Conservation (phyloP, 2,329 filamentous ascomycete genomes). For the Monosporascus sp. region DNA sequence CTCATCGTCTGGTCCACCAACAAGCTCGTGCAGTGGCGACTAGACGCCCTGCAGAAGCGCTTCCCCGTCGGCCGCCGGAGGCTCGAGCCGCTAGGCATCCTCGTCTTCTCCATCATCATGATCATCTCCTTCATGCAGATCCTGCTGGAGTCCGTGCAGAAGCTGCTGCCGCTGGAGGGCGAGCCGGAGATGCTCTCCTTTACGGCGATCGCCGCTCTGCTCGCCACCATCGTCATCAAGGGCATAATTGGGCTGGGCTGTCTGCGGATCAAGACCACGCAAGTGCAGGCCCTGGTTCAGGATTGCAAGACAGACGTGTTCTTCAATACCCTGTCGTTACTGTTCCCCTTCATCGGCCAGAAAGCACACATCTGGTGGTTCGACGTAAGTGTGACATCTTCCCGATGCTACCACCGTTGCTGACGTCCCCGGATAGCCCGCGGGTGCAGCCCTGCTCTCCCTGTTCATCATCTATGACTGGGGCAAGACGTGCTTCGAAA, state of each 20-base stretch:
- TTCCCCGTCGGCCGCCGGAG: constrained; percentile 54
- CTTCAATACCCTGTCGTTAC: constrained; percentile 58
- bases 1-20: constrained; percentile 58
- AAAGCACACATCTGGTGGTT: constrained; percentile 61
- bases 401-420: neutral
- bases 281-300: constrained; percentile 58
- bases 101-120: constrained; percentile 61
- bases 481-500: constrained; percentile 56
- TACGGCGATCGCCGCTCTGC: constrained; percentile 52
- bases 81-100: constrained; percentile 56
- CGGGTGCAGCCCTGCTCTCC: constrained; percentile 57
- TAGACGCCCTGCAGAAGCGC: constrained; percentile 42
- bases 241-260: constrained; percentile 57
- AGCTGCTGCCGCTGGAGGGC: constrained; percentile 44
- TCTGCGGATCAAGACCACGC: constrained; percentile 54
- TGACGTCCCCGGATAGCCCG: constrained; percentile 20
- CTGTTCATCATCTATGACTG: constrained; percentile 67
- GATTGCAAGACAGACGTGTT: constrained; percentile 61
- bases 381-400: constrained; percentile 37
- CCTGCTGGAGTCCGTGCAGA: constrained; percentile 53
- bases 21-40: constrained; percentile 51
- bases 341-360: constrained; percentile 58
- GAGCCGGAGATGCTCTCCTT: constrained; percentile 43
- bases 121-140: constrained; percentile 58
- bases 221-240: constrained; percentile 52